Conservation (phyloP, 345 rosid species). For the Populus tremula region DNA sequence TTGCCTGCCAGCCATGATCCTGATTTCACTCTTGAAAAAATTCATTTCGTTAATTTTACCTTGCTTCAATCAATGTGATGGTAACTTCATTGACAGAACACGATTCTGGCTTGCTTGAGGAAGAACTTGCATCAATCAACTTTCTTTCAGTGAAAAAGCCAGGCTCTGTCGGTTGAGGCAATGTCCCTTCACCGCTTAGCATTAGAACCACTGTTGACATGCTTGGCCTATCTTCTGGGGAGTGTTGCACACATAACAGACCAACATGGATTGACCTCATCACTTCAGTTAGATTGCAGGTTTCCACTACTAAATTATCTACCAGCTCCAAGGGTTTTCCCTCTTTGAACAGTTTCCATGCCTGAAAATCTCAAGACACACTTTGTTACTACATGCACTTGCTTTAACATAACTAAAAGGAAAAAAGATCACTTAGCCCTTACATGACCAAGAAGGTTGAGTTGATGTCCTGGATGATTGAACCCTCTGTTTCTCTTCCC, state of each 20-base stretch:
- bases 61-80: neutral
- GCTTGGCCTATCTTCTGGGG: neutral
- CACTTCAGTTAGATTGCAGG: neutral
- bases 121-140: neutral
- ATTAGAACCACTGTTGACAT: neutral
- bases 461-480: neutral
- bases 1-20: neutral
- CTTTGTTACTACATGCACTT: neutral
- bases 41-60: neutral
- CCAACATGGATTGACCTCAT: neutral
- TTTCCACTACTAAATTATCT: neutral
- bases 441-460: constrained; percentile 9
- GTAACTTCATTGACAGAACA: constrained; percentile 1
- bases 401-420: neutral
- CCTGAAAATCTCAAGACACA: neutral
- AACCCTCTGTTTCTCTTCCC: constrained; percentile 2
- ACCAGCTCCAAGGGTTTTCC: neutral
- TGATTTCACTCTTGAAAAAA: neutral
- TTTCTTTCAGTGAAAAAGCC: neutral
- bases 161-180: neutral
- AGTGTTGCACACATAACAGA: neutral
- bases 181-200: neutral
- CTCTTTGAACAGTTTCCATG: constrained; percentile 6
- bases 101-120: neutral
- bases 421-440: neutral